Evolutionary conservation across 2,329 filamentous ascomycete genomes (phyloP).

Genomic region (Alternaria brassicae): DNA sequence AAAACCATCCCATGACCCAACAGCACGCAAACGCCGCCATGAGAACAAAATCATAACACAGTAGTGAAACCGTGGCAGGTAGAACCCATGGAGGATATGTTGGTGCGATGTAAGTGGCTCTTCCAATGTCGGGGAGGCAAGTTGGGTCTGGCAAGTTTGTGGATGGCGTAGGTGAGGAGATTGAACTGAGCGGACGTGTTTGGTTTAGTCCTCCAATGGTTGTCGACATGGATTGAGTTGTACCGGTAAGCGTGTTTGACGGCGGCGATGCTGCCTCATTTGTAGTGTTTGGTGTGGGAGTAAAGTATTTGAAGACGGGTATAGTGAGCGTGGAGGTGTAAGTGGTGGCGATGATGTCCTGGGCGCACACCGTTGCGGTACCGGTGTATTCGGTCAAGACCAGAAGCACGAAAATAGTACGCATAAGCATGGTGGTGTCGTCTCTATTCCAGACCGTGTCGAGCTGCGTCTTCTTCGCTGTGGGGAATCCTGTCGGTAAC

Average conservation of each 20-base stretch:
- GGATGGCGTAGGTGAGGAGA: background rate
- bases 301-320: background rate
- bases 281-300: background rate
- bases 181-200: background rate
- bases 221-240: background rate
- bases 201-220: background rate
- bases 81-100: constrained; percentile 13
- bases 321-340: background rate
- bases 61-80: constrained; percentile 20
- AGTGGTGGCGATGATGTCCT: background rate
- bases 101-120: background rate
- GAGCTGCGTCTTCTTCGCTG: background rate
- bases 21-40: constrained; percentile 20
- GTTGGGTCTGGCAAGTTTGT: background rate
- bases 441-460: background rate
- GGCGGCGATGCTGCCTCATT: background rate
- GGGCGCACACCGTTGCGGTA: background rate
- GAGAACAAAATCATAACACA: constrained; percentile 28
- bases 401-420: background rate
- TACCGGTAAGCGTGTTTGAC: background rate
- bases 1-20: constrained; percentile 17
- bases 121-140: background rate
- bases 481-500: background rate
- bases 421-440: background rate
- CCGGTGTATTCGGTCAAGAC: background rate